Evolutionary conservation across 1,139 yeast genomes (phyloP).

Genomic region (Spathaspora jeffriesii): DNA sequence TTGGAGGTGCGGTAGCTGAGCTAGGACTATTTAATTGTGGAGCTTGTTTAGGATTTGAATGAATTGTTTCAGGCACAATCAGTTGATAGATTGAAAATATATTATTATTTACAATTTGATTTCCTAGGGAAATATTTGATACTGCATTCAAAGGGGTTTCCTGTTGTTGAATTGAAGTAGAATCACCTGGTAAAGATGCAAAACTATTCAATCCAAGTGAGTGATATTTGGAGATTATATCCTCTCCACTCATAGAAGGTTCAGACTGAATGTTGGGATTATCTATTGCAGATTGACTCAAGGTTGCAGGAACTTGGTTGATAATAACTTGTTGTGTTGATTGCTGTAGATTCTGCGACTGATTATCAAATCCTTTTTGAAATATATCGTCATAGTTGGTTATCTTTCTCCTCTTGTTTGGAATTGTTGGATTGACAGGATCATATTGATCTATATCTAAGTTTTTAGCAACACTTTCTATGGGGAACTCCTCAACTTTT

Average conservation of each 20-base stretch:
- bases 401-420: neutral
- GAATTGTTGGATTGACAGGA: neutral
- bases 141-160: neutral
- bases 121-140: neutral
- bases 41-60: neutral
- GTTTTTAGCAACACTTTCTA: too few relatives aligned
- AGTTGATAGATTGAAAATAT: neutral
- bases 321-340: neutral
- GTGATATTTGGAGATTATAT: conserved; percentile 1
- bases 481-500: neutral
- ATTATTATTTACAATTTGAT: neutral
- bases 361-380: neutral
- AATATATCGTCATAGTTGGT: neutral
- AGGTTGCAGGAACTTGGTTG: neutral
- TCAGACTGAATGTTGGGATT: neutral
- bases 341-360: neutral
- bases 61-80: neutral
- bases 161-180: neutral
- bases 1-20: neutral
- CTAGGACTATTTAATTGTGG: neutral
- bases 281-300: neutral
- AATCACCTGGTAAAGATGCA: neutral
- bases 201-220: neutral
- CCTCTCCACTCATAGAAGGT: neutral
- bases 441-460: neutral